Percentiles rank a stretch among this genome's conserved stretches.
phyloP scores from a whole-genome alignment of 2,329 filamentous ascomycete genomes.

The Penicillium janthinellum region DNA sequence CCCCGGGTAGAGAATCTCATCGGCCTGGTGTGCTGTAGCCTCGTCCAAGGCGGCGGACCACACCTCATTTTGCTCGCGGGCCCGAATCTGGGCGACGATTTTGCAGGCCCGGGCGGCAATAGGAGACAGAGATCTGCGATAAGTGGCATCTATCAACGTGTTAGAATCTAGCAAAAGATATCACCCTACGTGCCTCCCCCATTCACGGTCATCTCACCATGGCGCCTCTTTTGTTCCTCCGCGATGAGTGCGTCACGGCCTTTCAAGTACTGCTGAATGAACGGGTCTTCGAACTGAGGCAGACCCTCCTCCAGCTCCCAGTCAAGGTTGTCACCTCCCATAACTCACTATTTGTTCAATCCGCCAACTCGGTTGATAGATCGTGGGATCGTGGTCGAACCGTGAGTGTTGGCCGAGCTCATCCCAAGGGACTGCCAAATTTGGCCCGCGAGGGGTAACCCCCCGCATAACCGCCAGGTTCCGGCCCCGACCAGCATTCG shows the following conservation, averaged over 20 bases:
- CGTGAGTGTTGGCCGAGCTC: background rate
- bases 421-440: background rate
- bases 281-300: slow-evolving; percentile 63
- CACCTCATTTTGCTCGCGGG: slow-evolving; percentile 71
- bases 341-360: background rate
- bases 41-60: slow-evolving; percentile 78
- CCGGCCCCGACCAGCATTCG: background rate
- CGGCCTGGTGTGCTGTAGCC: slow-evolving; percentile 61
- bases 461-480: slow-evolving; percentile 6
- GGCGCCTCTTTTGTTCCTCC: slow-evolving; percentile 79
- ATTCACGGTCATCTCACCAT: slow-evolving; percentile 58
- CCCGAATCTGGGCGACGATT: slow-evolving; percentile 78
- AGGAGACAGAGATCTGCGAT: slow-evolving; percentile 65
- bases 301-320: slow-evolving; percentile 48
- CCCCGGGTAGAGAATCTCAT: slow-evolving; percentile 73
- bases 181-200: background rate
- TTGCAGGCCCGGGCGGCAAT: slow-evolving; percentile 74
- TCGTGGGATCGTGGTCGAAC: background rate
- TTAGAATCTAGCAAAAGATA: background rate
- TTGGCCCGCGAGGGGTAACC: background rate
- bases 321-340: slow-evolving; percentile 24
- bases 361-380: background rate
- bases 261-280: slow-evolving; percentile 78
- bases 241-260: slow-evolving; percentile 75
- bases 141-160: slow-evolving; percentile 28